These are phyloP conservation scores for Termitomyces sp. DNA, from an alignment of 768 basidiomycete species.

Conservation along the genomic window DNA sequence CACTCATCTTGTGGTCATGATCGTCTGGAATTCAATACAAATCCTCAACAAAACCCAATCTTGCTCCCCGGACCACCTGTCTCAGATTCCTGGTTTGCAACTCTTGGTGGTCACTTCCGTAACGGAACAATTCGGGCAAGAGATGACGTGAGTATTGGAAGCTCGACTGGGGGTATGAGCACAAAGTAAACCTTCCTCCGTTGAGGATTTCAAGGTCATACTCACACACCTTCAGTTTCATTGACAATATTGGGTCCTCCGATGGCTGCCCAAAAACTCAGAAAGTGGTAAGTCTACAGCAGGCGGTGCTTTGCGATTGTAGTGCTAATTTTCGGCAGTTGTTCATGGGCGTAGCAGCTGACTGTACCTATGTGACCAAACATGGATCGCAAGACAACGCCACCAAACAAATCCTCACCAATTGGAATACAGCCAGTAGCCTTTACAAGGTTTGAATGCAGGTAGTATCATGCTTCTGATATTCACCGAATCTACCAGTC, in stretches of 20 bases:
- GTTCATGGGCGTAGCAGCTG: conserved; percentile 87
- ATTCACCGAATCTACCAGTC: conserved; percentile 29
- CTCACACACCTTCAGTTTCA: conserved; percentile 47
- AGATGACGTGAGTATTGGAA: conserved; percentile 56
- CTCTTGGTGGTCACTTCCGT: conserved; percentile 28
- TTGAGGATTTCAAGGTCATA: conserved; percentile 5
- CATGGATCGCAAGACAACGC: conserved; percentile 67
- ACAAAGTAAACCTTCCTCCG: conserved; percentile 43
- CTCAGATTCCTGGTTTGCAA: conserved; percentile 37
- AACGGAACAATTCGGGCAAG: conserved; percentile 40
- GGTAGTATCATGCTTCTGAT: neutral
- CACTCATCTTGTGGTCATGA: conserved; percentile 66
- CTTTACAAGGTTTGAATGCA: conserved; percentile 54
- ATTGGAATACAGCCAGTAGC: conserved; percentile 76
- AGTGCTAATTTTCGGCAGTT: conserved; percentile 29
- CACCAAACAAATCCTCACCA: conserved; percentile 68
- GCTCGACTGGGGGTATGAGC: conserved; percentile 36
- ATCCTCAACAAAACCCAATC: conserved; percentile 51
- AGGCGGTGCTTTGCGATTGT: neutral
- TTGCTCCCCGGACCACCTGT: conserved; percentile 29
- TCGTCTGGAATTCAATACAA: conserved; percentile 59
- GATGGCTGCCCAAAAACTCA: conserved; percentile 71
- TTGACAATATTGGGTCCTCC: conserved; percentile 61
- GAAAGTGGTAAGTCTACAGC: conserved; percentile 50
- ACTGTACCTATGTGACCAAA: conserved; percentile 70